Base-by-base conservation (phyloP, 2,329 filamentous ascomycete genomes). In the Hypomyces rosellus region DNA sequence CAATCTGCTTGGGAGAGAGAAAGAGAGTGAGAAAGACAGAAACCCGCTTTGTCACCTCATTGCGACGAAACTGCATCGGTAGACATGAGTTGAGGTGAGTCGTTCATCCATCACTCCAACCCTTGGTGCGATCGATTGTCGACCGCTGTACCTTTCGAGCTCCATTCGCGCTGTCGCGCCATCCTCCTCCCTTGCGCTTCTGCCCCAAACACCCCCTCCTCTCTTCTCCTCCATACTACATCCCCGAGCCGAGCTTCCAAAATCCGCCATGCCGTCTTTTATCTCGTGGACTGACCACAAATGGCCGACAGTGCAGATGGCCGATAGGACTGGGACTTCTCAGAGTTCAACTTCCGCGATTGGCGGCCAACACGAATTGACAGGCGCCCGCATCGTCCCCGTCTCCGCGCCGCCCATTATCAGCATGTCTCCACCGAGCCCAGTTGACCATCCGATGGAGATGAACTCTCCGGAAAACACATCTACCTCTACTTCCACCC, bases 371-470 rank as follows among this genome's bases (percentile, higher is more conserved):
- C 67, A 72, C 51, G 69, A 77, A 53, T 68, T 68, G 64, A 74
- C 74, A 68, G 71, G 73, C 61, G 67, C 72, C 58, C 76, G 77
- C 63, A 78, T 80, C 42, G 69, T 84, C 44, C 78, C 80, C 48
- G 80, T 82, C 57, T 70, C 77, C 54, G 74, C 74, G 50, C 75
- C 74, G 50, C 76, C 80, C 36, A 77, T 73, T 52, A 77, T 81
- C 62, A 76, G 78, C 64, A 80, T 78, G 69, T 81, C 81, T 56
- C 74, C 78, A 48, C 76, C 79, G 16, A 76, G 75, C 45, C 75
- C 76, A 30, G 77, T 74, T 57, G 78, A 81, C 58, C 80, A 83
- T 51, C 78, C 78, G 52, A 84, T 84, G 80, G 80, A 84, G 54
- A 74, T 82, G 55, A 77, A 78, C 34, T 78, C 76, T 36, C 76